Base-by-base conservation (phyloP, 2,329 filamentous ascomycete species). In the Keithomyces neogunnii region DNA sequence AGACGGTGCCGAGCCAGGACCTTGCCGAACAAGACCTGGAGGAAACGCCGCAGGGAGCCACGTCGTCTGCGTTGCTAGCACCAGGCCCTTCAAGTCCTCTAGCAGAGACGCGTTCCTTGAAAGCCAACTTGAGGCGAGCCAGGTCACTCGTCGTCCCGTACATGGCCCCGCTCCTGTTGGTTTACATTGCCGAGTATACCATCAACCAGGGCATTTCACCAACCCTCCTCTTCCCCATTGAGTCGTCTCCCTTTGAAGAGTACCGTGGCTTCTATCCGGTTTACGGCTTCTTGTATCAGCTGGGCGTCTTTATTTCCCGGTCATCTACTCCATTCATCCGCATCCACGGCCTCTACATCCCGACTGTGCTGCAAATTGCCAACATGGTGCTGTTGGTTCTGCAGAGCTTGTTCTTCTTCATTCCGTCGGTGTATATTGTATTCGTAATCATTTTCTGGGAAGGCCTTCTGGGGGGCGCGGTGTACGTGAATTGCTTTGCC, bases 401-500 rank as follows among this genome's bases (percentile, higher is more conserved):
- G 0, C 92, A 99, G 58, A 85, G 89, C 0, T 64, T 96, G 56
- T 83, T 85, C 63, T 77, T 86, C 63, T 95, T 93, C 63, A 80
- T 97, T 13, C 91, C 92, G 0, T 88, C 74, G 30, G 87, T 96
- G 29, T 96, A 89, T 64, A 60, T 96, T n/a, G 74, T 97, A 1
- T 96, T 96, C 62, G 53, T 80, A 28, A 73, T 97, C 54, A 76
- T 96, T 26, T 93, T 97, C 63, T 97, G 92, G 92, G 93, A 97
- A 66, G 93, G 93, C 0, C 68, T 97, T 10, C 73, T 99, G 0
- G 93, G 93, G 1, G 93, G 93, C 0, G 76, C 89, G 3, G 93
- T 97, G 0, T 99, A 99, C 61, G 91, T 97, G 53, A 95, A 92
- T 62, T 96, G 91, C 0, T 99, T 97, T 68, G 89, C 91, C 0